Evolutionary conservation across 2,329 filamentous ascomycete genomes (phyloP).

Genomic region (Diaporthe aspalathi): DNA sequence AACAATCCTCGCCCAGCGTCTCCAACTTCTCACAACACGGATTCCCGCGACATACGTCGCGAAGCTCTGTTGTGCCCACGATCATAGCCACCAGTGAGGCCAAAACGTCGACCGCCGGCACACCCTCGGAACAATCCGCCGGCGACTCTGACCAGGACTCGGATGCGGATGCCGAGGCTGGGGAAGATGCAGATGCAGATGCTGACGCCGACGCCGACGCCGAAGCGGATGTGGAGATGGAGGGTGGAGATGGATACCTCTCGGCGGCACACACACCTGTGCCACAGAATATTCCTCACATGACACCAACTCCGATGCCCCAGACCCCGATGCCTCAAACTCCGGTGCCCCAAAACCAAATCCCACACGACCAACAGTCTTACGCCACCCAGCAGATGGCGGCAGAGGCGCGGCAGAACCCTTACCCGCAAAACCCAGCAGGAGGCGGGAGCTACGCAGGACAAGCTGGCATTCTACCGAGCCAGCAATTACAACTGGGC

Average conservation of each 20-base stretch:
- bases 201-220: constrained; percentile 31
- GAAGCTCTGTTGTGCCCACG: constrained; percentile 27
- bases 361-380: constrained; percentile 18
- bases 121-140: constrained; percentile 31
- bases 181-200: constrained; percentile 34
- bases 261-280: constrained; percentile 27
- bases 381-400: constrained; percentile 29
- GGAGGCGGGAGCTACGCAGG: constrained; percentile 17
- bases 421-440: constrained; percentile 26
- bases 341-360: constrained; percentile 12
- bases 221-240: constrained; percentile 37
- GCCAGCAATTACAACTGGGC: constrained; percentile 37
- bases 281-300: constrained; percentile 23
- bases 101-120: constrained; percentile 36
- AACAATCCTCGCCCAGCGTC: constrained; percentile 46
- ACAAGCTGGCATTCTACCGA: constrained; percentile 30
- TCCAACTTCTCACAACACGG: constrained; percentile 34
- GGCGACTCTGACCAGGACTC: constrained; percentile 35
- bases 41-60: constrained; percentile 14
- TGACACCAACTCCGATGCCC: constrained; percentile 22
- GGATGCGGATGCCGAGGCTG: constrained; percentile 28
- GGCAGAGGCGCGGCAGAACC: constrained; percentile 23
- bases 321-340: not conserved
- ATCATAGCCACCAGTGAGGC: constrained; percentile 32
- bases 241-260: constrained; percentile 29